Base-by-base conservation (phyloP, 805 yeast species). In the Saccharomycopsis fermentans region DNA sequence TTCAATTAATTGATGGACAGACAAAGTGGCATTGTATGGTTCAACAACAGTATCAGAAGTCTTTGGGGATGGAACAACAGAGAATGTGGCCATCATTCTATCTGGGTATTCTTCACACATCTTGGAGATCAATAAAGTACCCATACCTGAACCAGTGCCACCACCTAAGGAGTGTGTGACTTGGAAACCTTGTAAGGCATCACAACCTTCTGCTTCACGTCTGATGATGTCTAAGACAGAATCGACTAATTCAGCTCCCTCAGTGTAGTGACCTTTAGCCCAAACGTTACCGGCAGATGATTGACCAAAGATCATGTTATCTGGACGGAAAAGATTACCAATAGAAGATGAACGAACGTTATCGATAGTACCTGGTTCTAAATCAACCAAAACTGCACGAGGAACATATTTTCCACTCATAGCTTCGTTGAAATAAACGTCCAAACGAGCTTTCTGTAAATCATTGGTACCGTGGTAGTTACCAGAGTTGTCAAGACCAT, bases 101-200 rank as follows among this genome's bases (percentile, higher is more conserved):
- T 90, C 97, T 55, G 96, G 92, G 68, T 84, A 90, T 73, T 90
- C 96, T 72, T 90, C 97, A 73, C 91, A 83, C 69, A 90, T 86
- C 70, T 85, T 86, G 61, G 90, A 82, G 67, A 90, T 82, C 69
- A 90, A 79, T 66, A 90, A 74, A 52, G 97, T 90, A 71, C 97
- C 97, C 90, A 90, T 84, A 73, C 97, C 97, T 35, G 96, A 88
- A 69, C 97, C 97, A 58, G 97, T 90, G 77, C 97, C 97, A 74
- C 97, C 90, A 69, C 90, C 90, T 43, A 84, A 74, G 29, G 90
- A 84, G 69, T 84, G 90, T 35, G 90, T 77, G 70, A 90, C 85
- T 75, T 90, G 97, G 82, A 90, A 90, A 66, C 97, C 97, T 77
- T 90, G 97, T 66, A 90, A 79, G 62, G 95, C 86, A 71, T 90